Conservation (phyloP, 257 asterid species). For the Mentha longifolia region DNA sequence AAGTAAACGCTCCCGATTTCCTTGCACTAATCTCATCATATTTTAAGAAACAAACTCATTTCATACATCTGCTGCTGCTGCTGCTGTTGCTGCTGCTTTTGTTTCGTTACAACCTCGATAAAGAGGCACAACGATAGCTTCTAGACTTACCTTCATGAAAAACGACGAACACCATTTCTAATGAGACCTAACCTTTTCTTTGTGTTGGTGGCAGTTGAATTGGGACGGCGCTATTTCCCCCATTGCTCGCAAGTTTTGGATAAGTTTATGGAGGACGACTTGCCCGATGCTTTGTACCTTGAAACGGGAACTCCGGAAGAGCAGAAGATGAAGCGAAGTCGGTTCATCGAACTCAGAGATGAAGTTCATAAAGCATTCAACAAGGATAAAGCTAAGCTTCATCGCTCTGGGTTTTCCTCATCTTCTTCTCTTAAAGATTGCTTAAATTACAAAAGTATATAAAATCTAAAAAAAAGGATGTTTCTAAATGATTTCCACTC, state of each 20-base stretch:
- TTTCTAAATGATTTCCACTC: neutral
- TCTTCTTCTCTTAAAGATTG: conserved; percentile 38
- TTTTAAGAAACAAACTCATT: conserved; percentile 10
- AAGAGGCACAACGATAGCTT: neutral
- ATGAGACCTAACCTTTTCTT: neutral
- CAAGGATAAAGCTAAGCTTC: conserved; percentile 71
- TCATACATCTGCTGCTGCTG: neutral
- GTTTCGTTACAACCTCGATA: neutral
- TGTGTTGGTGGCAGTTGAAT: conserved; percentile 55
- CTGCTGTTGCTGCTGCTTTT: neutral
- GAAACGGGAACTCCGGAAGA: conserved; percentile 73
- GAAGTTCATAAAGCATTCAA: conserved; percentile 68
- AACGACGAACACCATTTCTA: neutral
- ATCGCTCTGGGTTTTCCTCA: conserved; percentile 49
- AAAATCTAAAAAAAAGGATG: conserved; percentile 30
- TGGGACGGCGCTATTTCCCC: conserved; percentile 72
- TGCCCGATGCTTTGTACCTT: conserved; percentile 53
- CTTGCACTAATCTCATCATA: neutral
- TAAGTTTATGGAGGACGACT: conserved; percentile 71
- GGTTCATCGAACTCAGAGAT: conserved; percentile 63
- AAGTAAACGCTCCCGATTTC: too few species aligned
- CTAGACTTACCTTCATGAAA: neutral
- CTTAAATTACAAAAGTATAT: conserved; percentile 37
- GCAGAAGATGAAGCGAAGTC: conserved; percentile 53
- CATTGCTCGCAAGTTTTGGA: conserved; percentile 76